Evolutionary conservation across 306 rosid species (phyloP).

Genomic region (Hippophae gyantsensis): DNA sequence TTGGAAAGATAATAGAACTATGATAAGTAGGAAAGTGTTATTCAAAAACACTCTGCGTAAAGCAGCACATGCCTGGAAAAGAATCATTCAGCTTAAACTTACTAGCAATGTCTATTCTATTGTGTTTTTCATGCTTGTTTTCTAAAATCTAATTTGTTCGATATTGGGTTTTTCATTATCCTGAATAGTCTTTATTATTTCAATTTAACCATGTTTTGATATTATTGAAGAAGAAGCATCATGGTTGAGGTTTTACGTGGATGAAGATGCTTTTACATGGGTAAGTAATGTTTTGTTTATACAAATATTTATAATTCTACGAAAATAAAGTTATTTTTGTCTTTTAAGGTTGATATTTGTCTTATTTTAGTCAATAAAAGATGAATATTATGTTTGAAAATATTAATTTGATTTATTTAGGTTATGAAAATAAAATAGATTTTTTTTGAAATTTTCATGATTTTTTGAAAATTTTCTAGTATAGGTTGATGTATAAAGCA

Average conservation of each 20-base stretch:
- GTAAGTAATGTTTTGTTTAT: constrained; percentile 28
- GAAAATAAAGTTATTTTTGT: no score
- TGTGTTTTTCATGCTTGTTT: constrained; percentile 15
- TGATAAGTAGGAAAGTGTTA: constrained; percentile 61
- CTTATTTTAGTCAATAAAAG: no score
- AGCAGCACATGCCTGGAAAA: constrained; percentile 77
- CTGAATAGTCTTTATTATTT: constrained; percentile 5
- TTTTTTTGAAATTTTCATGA: no score
- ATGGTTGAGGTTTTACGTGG: constrained; percentile 56
- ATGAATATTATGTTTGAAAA: no score
- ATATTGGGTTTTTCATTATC: background rate
- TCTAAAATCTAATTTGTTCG: background rate
- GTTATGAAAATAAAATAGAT: no score
- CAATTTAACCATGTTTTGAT: constrained; percentile 10
- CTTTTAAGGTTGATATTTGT: no score
- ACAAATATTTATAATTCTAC: no score
- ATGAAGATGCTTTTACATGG: constrained; percentile 79
- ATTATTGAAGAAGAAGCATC: constrained; percentile 72
- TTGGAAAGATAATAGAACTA: constrained; percentile 57
- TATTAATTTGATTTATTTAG: no score
- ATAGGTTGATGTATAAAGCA: no score
- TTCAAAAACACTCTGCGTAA: constrained; percentile 79
- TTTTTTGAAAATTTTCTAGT: no score
- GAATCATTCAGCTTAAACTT: constrained; percentile 67
- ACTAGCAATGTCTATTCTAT: constrained; percentile 32